Evolutionary conservation across 441 rosid species (phyloP), one percentile per base, ranked within the genome.

Genomic region (Daphne laureola): DNA sequence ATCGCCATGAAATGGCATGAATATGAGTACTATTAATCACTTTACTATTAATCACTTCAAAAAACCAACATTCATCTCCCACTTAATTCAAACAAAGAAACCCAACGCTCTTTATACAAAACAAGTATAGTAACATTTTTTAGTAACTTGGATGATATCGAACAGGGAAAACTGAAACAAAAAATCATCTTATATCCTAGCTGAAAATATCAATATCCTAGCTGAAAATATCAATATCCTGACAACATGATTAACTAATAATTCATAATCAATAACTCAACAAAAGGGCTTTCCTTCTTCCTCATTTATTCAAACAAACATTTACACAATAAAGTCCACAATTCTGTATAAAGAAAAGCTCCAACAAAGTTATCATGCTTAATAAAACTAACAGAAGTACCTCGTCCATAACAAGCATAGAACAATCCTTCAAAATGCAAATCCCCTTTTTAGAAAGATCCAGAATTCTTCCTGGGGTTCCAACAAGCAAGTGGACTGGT

Each of bases 331-430:
- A 6, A 44, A 44, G 48, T 44, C 6, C 18, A 5, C 13, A n/a
- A 44, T 44, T n/a, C 31, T 42, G 31, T n/a, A n/a, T 36, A 25
- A 41, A 25, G 17, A 14, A 8, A 15, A 47, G 0, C 43, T 16
- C 35, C 47, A 13, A 2, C 46, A n/a, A 46, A 51, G 17, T 11
- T 23, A 14, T 23, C 8, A 15, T 49, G 15, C 21, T 9, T 18
- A 42, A 49, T 14, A 23, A 42, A 65, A 57, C 54, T 47, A 61
- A 57, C 52, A 58, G 38, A 55, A 45, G 66, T 74, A 78, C 98
- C 97, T 92, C 98, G 72, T 92, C 98, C 96, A 92, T 81, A 61
- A 84, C 96, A 47, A 92, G 91, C 88, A 92, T 80, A 9, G 94
- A 81, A 61, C 98, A 92, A 68, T 89, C 81, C 75, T 92, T 92